These are phyloP conservation scores for Plasmodium chabaudi DNA, from an alignment of 169 alveolate species.

Conservation along the genomic window DNA sequence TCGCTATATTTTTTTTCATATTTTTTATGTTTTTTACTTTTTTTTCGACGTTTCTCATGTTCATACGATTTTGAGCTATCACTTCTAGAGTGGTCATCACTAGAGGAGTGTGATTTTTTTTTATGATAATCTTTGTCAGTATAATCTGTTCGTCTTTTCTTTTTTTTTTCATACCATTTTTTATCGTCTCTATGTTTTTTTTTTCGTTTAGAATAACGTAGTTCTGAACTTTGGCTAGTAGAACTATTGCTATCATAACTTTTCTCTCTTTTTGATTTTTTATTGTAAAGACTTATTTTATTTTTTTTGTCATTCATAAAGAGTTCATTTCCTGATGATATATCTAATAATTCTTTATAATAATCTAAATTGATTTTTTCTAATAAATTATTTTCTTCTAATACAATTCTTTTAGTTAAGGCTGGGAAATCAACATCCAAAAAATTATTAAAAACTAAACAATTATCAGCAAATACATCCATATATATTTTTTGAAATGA, in stretches of 20 bases:
- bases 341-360: slow-evolving; percentile 53
- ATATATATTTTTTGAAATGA: slow-evolving; percentile 89
- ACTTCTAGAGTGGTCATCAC: background rate
- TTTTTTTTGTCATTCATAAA: slow-evolving; percentile 6
- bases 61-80: background rate
- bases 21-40: background rate
- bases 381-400: slow-evolving; percentile 90
- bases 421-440: slow-evolving; percentile 96
- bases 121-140: background rate
- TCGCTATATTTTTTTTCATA: slow-evolving; percentile 3
- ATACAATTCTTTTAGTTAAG: slow-evolving; percentile 90
- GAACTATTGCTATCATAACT: background rate
- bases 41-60: slow-evolving; percentile 2
- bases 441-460: slow-evolving; percentile 89
- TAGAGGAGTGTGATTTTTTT: background rate
- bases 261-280: background rate
- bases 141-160: background rate
- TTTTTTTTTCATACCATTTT: background rate
- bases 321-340: slow-evolving; percentile 42
- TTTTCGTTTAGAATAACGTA: background rate
- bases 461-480: slow-evolving; percentile 97
- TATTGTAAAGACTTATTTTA: background rate
- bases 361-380: slow-evolving; percentile 60
- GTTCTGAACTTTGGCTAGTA: background rate
- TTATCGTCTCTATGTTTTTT: background rate